Conservation (phyloP, 108 stramenopile species). For the Bacterosira constricta region DNA sequence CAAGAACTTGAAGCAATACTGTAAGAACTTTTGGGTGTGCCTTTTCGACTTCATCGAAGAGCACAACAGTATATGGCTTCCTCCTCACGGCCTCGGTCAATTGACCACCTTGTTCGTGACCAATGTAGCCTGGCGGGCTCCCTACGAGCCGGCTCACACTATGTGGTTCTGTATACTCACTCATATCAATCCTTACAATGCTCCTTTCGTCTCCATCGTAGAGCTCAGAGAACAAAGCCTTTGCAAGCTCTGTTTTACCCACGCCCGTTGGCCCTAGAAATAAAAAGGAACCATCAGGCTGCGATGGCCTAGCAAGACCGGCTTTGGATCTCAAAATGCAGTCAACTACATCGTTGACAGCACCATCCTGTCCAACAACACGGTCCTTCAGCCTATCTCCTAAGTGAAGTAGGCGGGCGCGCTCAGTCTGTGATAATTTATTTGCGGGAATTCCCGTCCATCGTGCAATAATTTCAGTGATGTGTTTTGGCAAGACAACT, state of each 20-base stretch:
- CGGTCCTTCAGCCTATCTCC: slow-evolving; percentile 65
- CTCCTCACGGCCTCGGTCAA: slow-evolving; percentile 96
- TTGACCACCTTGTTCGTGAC: slow-evolving; percentile 97
- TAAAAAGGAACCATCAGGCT: slow-evolving; percentile 76
- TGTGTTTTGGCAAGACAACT: slow-evolving; percentile 80
- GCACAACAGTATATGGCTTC: slow-evolving; percentile 92
- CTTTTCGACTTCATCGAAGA: slow-evolving; percentile 98
- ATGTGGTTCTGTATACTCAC: slow-evolving; percentile 91
- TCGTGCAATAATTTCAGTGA: slow-evolving; percentile 78
- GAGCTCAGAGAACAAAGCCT: slow-evolving; percentile 73
- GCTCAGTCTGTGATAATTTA: slow-evolving; percentile 78
- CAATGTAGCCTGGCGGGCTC: slow-evolving; percentile 92
- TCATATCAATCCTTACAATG: slow-evolving; percentile 90
- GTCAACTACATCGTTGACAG: slow-evolving; percentile 76
- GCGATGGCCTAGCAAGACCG: slow-evolving; percentile 59
- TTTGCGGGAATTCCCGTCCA: slow-evolving; percentile 91
- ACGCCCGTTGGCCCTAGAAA: slow-evolving; percentile 89
- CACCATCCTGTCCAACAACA: slow-evolving; percentile 86
- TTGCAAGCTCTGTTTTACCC: slow-evolving; percentile 86
- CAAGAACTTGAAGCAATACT: slow-evolving; percentile 90
- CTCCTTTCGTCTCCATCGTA: slow-evolving; percentile 82
- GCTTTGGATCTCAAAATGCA: slow-evolving; percentile 75
- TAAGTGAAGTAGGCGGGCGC: slow-evolving; percentile 81
- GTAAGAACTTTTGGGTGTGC: slow-evolving; percentile 96
- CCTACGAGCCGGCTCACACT: slow-evolving; percentile 83